A percentile compares a stretch with the other conserved stretches of the same genome.
Conservation (phyloP, 129 eudicot species). For the Flaveria robusta region DNA sequence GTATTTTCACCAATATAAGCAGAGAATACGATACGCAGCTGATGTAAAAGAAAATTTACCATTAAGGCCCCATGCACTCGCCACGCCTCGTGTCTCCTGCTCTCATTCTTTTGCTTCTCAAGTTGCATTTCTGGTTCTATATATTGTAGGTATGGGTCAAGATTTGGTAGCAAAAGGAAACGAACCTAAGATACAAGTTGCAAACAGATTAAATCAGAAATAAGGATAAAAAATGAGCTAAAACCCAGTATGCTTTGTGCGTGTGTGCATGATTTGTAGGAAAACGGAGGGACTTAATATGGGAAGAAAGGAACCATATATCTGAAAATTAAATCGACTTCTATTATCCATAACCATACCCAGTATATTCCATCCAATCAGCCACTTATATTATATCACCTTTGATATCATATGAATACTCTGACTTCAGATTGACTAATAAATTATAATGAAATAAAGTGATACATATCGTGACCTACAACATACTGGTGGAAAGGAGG, state of each 20-base stretch:
- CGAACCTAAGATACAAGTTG: slow-evolving; percentile 58
- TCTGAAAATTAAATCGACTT: not conserved
- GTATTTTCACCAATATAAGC: slow-evolving; percentile 5
- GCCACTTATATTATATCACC: not conserved
- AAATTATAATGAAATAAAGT: too few species aligned
- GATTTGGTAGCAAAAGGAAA: slow-evolving; percentile 80
- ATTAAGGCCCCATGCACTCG: slow-evolving; percentile 88
- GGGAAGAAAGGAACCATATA: not conserved
- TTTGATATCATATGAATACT: too few species aligned
- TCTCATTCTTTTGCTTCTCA: slow-evolving; percentile 80
- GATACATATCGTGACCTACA: not conserved
- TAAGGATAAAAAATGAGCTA: not conserved
- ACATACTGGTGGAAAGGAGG: not conserved
- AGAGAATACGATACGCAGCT: not conserved
- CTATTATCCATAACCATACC: too few species aligned
- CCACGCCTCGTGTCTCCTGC: slow-evolving; percentile 90
- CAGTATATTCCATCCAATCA: too few species aligned
- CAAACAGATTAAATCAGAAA: slow-evolving; percentile 21
- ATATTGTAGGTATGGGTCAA: slow-evolving; percentile 82
- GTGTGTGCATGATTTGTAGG: slow-evolving; percentile 9
- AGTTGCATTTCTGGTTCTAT: slow-evolving; percentile 81
- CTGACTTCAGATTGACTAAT: too few species aligned
- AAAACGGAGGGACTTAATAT: not conserved
- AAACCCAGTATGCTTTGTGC: not conserved
- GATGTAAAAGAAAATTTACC: slow-evolving; percentile 46